Evolutionary conservation across 345 rosid genomes (phyloP).

Genomic region (Dimocarpus longan): DNA sequence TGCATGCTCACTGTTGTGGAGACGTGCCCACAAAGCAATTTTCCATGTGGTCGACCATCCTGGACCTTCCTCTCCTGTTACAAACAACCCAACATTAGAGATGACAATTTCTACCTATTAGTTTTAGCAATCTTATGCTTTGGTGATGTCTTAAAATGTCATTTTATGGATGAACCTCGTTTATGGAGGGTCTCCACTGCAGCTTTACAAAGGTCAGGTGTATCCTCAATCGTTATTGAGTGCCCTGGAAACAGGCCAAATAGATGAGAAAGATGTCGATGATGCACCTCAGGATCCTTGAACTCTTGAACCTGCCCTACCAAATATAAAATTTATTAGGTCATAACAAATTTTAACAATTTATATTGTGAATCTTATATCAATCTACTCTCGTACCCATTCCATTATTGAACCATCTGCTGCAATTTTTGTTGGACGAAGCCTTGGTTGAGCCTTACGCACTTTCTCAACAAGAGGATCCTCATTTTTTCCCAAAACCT

Average conservation of each 20-base stretch:
- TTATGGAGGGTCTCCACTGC: conserved; percentile 65
- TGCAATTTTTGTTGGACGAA: conserved; percentile 66
- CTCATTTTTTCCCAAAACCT: conserved; percentile 57
- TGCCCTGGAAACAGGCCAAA: conserved; percentile 96
- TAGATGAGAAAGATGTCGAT: conserved; percentile 88
- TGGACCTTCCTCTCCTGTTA: conserved; percentile 90
- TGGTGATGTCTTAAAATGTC: neutral
- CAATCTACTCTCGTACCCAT: conserved; percentile 54
- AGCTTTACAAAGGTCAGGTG: conserved; percentile 80
- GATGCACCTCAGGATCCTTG: conserved; percentile 77
- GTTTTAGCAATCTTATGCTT: neutral
- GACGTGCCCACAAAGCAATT: conserved; percentile 84
- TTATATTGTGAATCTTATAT: neutral
- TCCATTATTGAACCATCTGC: conserved; percentile 95
- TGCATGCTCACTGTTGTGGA: conserved; percentile 68
- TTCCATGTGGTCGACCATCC: conserved; percentile 98
- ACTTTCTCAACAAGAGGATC: conserved; percentile 63
- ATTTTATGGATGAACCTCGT: conserved; percentile 56
- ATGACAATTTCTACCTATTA: neutral
- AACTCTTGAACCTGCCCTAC: conserved; percentile 67
- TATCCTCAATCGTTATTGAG: conserved; percentile 61
- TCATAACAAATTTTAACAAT: conserved; percentile 3
- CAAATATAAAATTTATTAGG: conserved; percentile 11
- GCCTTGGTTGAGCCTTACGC: conserved; percentile 58
- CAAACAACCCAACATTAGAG: neutral